phyloP scores from a whole-genome alignment of 306 rosid species.

The Casuarina equisetifolia region DNA sequence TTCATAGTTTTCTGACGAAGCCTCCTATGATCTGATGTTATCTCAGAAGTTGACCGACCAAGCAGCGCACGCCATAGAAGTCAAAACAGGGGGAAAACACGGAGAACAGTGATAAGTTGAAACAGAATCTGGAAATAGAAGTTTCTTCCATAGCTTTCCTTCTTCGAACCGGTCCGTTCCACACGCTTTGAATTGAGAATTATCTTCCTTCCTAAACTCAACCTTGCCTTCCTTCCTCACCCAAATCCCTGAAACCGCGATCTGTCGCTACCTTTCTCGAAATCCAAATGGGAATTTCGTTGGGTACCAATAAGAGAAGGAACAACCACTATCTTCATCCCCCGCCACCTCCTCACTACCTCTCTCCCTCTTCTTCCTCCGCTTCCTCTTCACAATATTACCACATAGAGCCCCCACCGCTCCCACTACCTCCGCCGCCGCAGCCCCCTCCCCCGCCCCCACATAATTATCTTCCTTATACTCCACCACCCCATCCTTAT shows the following conservation, averaged over 20 bases:
- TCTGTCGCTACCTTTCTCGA: background rate
- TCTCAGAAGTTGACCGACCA: too few relatives aligned
- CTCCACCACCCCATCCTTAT: conserved; percentile 25
- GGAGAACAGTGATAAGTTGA: background rate
- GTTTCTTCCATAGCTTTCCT: background rate
- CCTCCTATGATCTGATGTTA: too few relatives aligned
- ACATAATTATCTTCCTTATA: conserved; percentile 38
- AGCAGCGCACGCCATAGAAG: too few relatives aligned
- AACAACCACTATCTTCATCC: conserved; percentile 41
- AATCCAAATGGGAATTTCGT: conserved; percentile 68
- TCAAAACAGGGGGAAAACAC: background rate
- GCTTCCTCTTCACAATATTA: conserved; percentile 38
- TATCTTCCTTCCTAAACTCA: background rate
- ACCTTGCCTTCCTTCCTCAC: conserved; percentile 2
- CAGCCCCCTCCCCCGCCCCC: conserved; percentile 36
- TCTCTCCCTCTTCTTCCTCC: conserved; percentile 30
- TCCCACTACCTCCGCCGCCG: conserved; percentile 36
- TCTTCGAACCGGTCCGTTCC: background rate
- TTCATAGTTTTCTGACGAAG: too few relatives aligned
- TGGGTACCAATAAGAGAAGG: conserved; percentile 62
- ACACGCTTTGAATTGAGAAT: background rate
- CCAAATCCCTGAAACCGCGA: background rate
- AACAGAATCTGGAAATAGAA: background rate
- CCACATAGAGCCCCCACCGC: conserved; percentile 35
- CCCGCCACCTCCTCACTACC: conserved; percentile 33